Evolutionary conservation across 2,329 filamentous ascomycete genomes (phyloP).

Genomic region (Cladosporium sp.): DNA sequence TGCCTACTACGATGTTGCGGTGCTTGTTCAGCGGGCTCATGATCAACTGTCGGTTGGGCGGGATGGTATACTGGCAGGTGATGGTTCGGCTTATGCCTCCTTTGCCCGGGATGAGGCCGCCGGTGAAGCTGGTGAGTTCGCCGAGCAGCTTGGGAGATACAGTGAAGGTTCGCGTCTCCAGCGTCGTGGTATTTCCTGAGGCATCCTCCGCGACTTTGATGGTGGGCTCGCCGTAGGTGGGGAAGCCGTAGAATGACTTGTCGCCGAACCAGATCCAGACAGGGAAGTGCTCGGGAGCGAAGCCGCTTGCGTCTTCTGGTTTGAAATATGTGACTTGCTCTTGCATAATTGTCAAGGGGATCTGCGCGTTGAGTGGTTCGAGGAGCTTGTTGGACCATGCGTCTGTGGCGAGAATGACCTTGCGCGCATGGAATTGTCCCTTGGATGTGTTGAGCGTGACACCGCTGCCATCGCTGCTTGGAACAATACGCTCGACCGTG

Average conservation of each 20-base stretch:
- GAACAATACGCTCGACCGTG: neutral
- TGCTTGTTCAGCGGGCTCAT: neutral
- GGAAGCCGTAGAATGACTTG: neutral
- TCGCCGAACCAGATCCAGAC: neutral
- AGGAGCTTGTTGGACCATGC: neutral
- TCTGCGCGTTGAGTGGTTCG: neutral
- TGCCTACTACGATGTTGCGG: neutral
- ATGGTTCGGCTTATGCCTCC: neutral
- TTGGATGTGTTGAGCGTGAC: neutral
- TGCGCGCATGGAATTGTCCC: neutral
- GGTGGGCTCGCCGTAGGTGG: neutral
- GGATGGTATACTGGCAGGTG: neutral
- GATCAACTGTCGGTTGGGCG: neutral
- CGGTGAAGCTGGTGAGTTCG: neutral
- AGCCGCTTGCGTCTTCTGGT: neutral
- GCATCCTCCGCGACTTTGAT: neutral
- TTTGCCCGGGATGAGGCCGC: neutral
- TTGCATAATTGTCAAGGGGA: neutral
- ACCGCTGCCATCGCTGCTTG: neutral
- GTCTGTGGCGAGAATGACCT: neutral
- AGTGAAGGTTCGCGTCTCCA: neutral
- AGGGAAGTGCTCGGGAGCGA: neutral
- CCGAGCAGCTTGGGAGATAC: neutral
- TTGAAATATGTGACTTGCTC: neutral
- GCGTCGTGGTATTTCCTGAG: neutral